Percentiles rank a stretch among this genome's conserved stretches.
These are phyloP conservation scores for Danielia reshetovae DNA, from an alignment of 805 yeast species.

Conservation along the genomic window DNA sequence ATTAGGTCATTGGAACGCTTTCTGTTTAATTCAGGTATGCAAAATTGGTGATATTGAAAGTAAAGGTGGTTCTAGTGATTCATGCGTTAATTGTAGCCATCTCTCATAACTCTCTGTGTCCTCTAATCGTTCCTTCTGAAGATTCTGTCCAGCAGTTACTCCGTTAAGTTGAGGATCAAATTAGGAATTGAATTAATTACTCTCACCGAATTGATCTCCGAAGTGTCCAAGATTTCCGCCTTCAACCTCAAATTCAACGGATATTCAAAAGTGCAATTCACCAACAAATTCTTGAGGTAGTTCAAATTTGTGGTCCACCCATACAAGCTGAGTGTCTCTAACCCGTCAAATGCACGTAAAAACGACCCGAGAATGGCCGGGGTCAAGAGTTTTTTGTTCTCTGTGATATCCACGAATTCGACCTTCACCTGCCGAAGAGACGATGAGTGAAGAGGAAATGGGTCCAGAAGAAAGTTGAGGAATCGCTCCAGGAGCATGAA, in stretches of 20 bases:
- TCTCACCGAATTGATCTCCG: slow-evolving; percentile 2
- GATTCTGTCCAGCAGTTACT: too few relatives aligned
- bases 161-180: slow-evolving; percentile 3
- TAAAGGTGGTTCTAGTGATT: too few relatives aligned
- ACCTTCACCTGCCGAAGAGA: slow-evolving; percentile 11
- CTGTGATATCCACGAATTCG: slow-evolving; percentile 13
- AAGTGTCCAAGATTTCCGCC: slow-evolving; percentile 7
- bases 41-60: too few relatives aligned
- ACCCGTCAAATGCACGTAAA: slow-evolving; percentile 13
- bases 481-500: slow-evolving; percentile 39
- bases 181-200: slow-evolving; percentile 3
- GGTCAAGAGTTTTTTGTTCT: slow-evolving; percentile 11
- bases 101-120: too few relatives aligned
- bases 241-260: slow-evolving; percentile 5
- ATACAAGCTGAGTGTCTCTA: slow-evolving; percentile 13
- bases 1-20: too few relatives aligned
- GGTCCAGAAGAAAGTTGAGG: slow-evolving; percentile 22
- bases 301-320: slow-evolving; percentile 22
- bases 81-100: too few relatives aligned
- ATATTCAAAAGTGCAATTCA: slow-evolving; percentile 3
- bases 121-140: too few relatives aligned
- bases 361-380: slow-evolving; percentile 12
- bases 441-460: slow-evolving; percentile 15
- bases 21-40: too few relatives aligned
- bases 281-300: slow-evolving; percentile 10